Evolutionary conservation across 257 asterid genomes (phyloP).

Genomic region (Fraxinus anomala): DNA sequence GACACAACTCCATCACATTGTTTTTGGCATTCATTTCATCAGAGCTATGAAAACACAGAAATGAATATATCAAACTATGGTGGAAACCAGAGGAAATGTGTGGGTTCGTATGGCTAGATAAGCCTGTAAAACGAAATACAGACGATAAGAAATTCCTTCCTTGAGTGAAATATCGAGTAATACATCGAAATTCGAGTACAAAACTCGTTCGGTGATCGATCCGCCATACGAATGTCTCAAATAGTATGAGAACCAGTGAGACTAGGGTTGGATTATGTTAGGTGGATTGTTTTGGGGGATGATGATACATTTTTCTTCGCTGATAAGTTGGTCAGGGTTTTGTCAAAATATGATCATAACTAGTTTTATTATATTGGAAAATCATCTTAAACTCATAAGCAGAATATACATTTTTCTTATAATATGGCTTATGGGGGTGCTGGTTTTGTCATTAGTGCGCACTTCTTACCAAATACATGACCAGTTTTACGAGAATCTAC

Average conservation of each 20-base stretch:
- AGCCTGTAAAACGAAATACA: not conserved
- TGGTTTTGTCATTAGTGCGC: conserved; percentile 37
- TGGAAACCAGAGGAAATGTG: conserved; percentile 37
- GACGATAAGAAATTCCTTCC: conserved; percentile 23
- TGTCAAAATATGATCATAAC: conserved; percentile 41
- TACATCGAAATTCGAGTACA: conserved; percentile 34
- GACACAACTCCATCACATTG: conserved; percentile 42
- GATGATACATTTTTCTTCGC: conserved; percentile 48
- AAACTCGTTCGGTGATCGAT: conserved; percentile 26
- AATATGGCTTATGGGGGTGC: conserved; percentile 54
- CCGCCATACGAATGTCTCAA: conserved; percentile 36
- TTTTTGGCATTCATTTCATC: conserved; percentile 46
- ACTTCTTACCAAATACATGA: too few species aligned
- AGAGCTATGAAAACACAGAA: conserved; percentile 33
- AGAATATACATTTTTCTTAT: conserved; percentile 37
- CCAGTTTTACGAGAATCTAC: too few species aligned
- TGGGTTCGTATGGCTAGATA: conserved; percentile 48
- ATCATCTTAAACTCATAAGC: conserved; percentile 43
- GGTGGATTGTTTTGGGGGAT: conserved; percentile 53
- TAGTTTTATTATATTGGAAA: conserved; percentile 42
- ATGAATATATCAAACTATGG: conserved; percentile 43
- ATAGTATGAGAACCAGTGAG: conserved; percentile 36
- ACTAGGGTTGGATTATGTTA: conserved; percentile 32
- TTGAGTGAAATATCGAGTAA: conserved; percentile 31
- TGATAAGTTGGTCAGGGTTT: conserved; percentile 41